These are phyloP conservation scores for Aureobasidium mangrovei DNA, from an alignment of 2,329 filamentous ascomycete genomes.

Conservation along the genomic window DNA sequence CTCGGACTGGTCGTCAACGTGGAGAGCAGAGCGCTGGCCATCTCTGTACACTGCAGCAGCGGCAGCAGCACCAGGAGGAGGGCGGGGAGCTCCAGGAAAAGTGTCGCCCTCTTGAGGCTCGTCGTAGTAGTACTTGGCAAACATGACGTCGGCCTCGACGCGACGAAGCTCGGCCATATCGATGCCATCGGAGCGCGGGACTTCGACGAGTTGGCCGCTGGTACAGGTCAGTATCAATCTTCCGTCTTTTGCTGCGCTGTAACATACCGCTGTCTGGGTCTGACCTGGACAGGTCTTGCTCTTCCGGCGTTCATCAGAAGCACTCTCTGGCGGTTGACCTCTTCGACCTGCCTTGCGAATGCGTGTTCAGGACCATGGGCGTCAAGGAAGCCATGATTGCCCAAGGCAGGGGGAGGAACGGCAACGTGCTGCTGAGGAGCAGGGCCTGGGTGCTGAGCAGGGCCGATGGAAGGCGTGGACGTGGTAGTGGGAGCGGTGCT, in stretches of 20 bases:
- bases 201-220: neutral
- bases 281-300: no score
- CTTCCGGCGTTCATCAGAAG: no score
- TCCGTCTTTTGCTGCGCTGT: no score
- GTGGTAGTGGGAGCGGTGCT: neutral
- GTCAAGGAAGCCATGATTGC: no score
- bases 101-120: neutral
- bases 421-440: neutral
- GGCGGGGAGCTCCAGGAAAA: neutral
- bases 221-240: neutral
- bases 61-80: neutral
- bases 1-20: no score
- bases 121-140: slow-evolving; percentile 5
- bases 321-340: no score
- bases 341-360: no score
- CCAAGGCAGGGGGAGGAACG: neutral
- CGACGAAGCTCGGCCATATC: neutral
- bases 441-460: neutral
- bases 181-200: neutral
- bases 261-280: neutral
- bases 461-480: neutral
- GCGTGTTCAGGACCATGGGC: no score
- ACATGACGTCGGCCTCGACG: neutral
- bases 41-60: neutral
- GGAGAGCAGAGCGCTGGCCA: no score